Conservation (phyloP, 2,329 filamentous ascomycete species). For the Penicillium sp. region DNA sequence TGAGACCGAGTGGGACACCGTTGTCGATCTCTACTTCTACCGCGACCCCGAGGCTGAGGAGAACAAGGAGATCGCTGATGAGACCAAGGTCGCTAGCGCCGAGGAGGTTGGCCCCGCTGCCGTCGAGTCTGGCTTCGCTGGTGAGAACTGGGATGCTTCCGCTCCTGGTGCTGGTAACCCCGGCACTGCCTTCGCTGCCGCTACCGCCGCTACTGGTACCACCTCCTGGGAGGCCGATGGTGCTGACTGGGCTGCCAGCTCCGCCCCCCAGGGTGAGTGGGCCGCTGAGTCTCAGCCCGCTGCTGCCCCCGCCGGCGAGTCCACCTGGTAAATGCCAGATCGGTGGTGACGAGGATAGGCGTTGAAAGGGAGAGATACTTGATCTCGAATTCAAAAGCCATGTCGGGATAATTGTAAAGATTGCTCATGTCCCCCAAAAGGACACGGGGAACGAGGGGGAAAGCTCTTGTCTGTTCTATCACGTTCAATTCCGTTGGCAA, state of each 20-base stretch:
- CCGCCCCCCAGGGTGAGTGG: conserved; percentile 49
- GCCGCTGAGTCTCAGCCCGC: conserved; percentile 48
- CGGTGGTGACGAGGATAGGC: conserved; percentile 36
- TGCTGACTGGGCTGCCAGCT: conserved; percentile 60
- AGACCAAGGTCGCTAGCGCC: conserved; percentile 80
- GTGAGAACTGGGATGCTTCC: conserved; percentile 82
- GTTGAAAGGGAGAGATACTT: conserved; percentile 38
- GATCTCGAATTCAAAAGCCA: conserved; percentile 33
- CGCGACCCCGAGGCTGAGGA: conserved; percentile 99
- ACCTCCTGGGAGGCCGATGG: conserved; percentile 67
- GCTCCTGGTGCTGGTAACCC: conserved; percentile 67
- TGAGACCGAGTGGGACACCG: conserved; percentile 98
- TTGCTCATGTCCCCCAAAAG: conserved; percentile 16
- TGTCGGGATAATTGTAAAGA: conserved; percentile 36
- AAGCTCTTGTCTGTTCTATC: conserved; percentile 36
- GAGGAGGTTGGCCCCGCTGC: conserved; percentile 83
- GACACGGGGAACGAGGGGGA: conserved; percentile 28
- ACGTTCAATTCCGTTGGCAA: conserved; percentile 30
- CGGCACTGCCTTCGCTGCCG: conserved; percentile 70
- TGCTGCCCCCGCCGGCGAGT: conserved; percentile 33
- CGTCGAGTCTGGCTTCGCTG: conserved; percentile 78
- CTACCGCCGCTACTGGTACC: conserved; percentile 66
- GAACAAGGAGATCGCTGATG: conserved; percentile 87
- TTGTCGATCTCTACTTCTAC: conserved; percentile 99
- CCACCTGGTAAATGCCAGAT: conserved; percentile 48